Evolutionary conservation across 75 land plant genomes (phyloP).

Genomic region (Ceratopteris richardii): DNA sequence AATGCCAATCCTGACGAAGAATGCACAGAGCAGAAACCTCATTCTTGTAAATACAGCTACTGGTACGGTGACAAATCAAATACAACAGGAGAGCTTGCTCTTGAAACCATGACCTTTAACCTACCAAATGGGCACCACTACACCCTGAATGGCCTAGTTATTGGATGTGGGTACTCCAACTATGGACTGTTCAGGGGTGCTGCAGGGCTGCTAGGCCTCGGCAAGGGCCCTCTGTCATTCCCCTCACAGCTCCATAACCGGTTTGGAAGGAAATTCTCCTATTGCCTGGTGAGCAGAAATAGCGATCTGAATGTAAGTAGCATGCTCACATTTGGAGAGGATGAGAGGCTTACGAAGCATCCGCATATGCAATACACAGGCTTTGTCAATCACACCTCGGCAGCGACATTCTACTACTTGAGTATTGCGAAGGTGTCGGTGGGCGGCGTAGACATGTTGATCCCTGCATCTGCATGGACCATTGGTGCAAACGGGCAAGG

Average conservation of each 20-base stretch:
- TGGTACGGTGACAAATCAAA: slow-evolving; percentile 93
- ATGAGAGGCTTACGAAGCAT: slow-evolving; percentile 28
- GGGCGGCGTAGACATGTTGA: slow-evolving; percentile 42
- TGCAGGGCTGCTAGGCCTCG: slow-evolving; percentile 82
- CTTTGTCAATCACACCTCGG: slow-evolving; percentile 34
- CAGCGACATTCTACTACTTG: slow-evolving; percentile 81
- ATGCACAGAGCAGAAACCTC: slow-evolving; percentile 10
- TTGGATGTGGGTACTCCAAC: slow-evolving; percentile 95
- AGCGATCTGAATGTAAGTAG: slow-evolving; percentile 52
- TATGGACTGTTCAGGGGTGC: slow-evolving; percentile 86
- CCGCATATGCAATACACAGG: slow-evolving; percentile 52
- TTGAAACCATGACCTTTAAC: slow-evolving; percentile 72
- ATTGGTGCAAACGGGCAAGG: slow-evolving; percentile 35
- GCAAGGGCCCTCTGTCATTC: slow-evolving; percentile 82
- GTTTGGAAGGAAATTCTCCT: slow-evolving; percentile 71
- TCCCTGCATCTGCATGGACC: slow-evolving; percentile 36
- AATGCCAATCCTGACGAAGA: background rate
- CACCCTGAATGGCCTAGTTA: slow-evolving; percentile 49
- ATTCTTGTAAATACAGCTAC: slow-evolving; percentile 61
- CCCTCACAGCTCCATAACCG: slow-evolving; percentile 57
- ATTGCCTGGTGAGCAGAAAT: slow-evolving; percentile 79
- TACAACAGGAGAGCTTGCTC: slow-evolving; percentile 89
- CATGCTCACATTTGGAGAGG: slow-evolving; percentile 73
- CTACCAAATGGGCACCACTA: slow-evolving; percentile 19
- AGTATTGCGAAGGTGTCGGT: slow-evolving; percentile 40